A percentile compares a stretch with the other conserved stretches of the same genome.
Evolutionary conservation across 2,329 filamentous ascomycete genomes (phyloP).

Genomic region (Colletotrichum navitas): DNA sequence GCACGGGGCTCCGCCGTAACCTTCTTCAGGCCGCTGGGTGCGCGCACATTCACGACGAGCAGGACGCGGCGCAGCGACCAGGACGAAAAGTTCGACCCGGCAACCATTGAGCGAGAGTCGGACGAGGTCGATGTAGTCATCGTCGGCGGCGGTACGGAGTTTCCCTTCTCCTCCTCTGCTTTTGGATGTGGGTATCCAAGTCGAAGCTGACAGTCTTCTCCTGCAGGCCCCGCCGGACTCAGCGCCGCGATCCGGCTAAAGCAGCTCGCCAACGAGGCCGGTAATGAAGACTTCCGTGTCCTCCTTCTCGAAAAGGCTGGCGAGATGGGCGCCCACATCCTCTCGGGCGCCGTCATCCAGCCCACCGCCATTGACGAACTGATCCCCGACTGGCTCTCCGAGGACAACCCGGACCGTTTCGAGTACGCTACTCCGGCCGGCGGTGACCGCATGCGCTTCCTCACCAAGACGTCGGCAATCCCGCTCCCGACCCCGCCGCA

Average conservation of each 20-base stretch:
- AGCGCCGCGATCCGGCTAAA: conserved; percentile 94
- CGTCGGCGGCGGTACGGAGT: conserved; percentile 79
- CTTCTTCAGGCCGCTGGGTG: conserved; percentile 26
- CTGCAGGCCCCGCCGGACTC: conserved; percentile 84
- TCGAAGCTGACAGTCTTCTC: background rate
- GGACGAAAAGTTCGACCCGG: conserved; percentile 74
- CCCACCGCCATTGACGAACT: conserved; percentile 90
- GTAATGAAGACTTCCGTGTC: conserved; percentile 96
- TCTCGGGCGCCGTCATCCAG: conserved; percentile 96
- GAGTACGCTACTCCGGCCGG: conserved; percentile 87
- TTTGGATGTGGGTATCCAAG: background rate
- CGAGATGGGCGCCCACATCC: conserved; percentile 93
- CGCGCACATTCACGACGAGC: conserved; percentile 41
- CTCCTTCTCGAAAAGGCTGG: conserved; percentile 94
- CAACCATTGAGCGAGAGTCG: conserved; percentile 82
- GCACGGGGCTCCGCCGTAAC: conserved; percentile 12
- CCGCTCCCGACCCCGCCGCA: conserved; percentile 91
- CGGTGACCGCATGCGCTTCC: conserved; percentile 90
- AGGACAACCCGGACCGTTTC: conserved; percentile 90
- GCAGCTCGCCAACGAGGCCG: conserved; percentile 92
- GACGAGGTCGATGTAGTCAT: conserved; percentile 98
- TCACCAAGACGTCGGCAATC: conserved; percentile 83
- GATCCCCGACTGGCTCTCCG: conserved; percentile 91
- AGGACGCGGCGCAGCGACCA: conserved; percentile 43
- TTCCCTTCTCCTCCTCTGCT: background rate